These are phyloP conservation scores for Xylaria sp. DNA, from an alignment of 495 filamentous ascomycete species.

Conservation along the genomic window DNA sequence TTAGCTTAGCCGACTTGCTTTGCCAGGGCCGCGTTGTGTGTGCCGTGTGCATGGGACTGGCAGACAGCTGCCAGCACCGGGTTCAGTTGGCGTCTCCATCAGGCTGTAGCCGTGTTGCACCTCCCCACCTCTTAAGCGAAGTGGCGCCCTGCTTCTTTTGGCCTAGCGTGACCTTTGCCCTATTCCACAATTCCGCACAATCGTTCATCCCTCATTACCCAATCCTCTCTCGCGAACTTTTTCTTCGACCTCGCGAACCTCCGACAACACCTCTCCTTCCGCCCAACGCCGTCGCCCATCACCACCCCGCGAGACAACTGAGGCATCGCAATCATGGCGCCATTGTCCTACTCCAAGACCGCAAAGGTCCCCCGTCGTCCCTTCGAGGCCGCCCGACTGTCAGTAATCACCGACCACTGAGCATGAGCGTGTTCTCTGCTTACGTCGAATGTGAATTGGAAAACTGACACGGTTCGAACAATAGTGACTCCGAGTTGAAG, in stretches of 20 bases:
- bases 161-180: slow-evolving; percentile 37
- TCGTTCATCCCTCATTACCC: slow-evolving; percentile 42
- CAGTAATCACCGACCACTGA: slow-evolving; percentile 95
- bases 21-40: slow-evolving; percentile 28
- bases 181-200: slow-evolving; percentile 49
- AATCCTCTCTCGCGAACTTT: slow-evolving; percentile 41
- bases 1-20: slow-evolving; percentile 18
- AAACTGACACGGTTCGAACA: slow-evolving; percentile 51
- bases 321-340: slow-evolving; percentile 48
- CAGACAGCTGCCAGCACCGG: neutral
- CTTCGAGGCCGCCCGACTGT: slow-evolving; percentile 99
- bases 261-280: slow-evolving; percentile 49
- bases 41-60: slow-evolving; percentile 5
- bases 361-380: slow-evolving; percentile 88
- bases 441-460: slow-evolving; percentile 79
- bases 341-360: slow-evolving; percentile 92
- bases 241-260: slow-evolving; percentile 40
- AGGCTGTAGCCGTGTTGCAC: neutral
- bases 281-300: slow-evolving; percentile 34
- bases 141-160: slow-evolving; percentile 17
- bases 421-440: slow-evolving; percentile 93
- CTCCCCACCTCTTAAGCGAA: slow-evolving; percentile 39
- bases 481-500: slow-evolving; percentile 98
- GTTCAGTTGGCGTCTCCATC: slow-evolving; percentile 6
- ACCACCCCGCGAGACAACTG: slow-evolving; percentile 35